Conservation (phyloP, 2,329 filamentous ascomycete species). For the Cordyceps farinosa region DNA sequence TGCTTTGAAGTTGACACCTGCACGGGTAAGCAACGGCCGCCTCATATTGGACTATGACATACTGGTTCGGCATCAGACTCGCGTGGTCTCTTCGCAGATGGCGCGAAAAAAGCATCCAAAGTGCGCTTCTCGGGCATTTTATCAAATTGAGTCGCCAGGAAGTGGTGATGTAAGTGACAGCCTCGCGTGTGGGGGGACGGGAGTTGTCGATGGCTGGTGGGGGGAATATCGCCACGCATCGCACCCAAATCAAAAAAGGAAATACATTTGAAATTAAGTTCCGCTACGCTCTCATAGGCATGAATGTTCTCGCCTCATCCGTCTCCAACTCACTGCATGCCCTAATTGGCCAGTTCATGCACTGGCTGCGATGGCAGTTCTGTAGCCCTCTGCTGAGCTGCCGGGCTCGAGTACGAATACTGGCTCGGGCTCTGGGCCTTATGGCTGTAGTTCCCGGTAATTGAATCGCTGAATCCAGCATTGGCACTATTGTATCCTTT, state of each 20-base stretch:
- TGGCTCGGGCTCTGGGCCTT: background rate
- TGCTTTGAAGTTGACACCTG: slow-evolving; percentile 38
- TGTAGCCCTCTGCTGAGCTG: background rate
- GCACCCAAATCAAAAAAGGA: background rate
- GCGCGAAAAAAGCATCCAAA: slow-evolving; percentile 65
- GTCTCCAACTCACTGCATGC: background rate
- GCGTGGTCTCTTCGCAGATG: slow-evolving; percentile 38
- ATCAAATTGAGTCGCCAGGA: background rate
- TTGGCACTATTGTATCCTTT: background rate
- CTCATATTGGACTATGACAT: background rate
- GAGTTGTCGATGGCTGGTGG: background rate
- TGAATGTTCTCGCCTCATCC: background rate
- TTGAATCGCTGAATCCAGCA: background rate
- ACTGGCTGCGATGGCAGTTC: slow-evolving; percentile 1
- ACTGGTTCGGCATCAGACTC: background rate
- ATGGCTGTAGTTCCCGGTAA: background rate
- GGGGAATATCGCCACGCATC: background rate
- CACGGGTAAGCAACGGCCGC: slow-evolving; percentile 3
- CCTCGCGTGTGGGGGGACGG: background rate
- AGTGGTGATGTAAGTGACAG: slow-evolving; percentile 16
- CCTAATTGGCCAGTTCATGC: background rate
- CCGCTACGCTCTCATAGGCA: background rate
- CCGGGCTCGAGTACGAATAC: background rate
- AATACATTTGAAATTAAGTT: background rate
- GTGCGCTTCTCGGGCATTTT: slow-evolving; percentile 53